Evolutionary conservation across 306 rosid species (phyloP).

Genomic region (Citrullus mucosospermus): DNA sequence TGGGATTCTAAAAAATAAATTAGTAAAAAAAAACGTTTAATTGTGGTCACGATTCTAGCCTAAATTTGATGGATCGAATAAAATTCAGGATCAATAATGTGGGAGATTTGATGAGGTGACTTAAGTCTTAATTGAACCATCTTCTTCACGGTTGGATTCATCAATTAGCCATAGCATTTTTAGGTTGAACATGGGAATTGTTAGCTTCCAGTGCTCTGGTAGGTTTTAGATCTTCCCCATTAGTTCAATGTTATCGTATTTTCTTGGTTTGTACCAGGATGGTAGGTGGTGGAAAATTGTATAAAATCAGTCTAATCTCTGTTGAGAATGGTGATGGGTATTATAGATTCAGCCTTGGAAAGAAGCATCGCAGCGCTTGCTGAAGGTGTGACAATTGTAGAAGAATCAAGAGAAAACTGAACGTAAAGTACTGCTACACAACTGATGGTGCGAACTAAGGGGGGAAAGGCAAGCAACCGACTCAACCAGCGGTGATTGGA

Average conservation of each 20-base stretch:
- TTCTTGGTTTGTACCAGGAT: not conserved
- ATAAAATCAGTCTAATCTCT: not conserved
- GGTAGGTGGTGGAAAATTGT: not conserved
- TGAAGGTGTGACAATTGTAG: not conserved
- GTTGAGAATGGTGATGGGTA: not conserved
- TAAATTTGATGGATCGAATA: constrained; percentile 10
- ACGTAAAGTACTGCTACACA: not conserved
- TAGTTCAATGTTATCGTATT: not conserved
- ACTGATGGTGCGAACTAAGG: not conserved
- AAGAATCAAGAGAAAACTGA: not conserved
- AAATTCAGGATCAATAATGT: not conserved
- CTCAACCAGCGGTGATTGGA: not conserved
- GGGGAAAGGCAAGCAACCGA: not conserved
- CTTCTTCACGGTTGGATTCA: not conserved
- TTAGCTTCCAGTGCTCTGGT: not conserved
- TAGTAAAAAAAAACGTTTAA: not conserved
- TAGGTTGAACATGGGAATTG: not conserved
- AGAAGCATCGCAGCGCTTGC: not conserved
- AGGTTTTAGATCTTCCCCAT: not conserved
- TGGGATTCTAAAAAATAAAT: not conserved
- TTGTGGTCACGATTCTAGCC: not conserved
- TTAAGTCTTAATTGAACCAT: not conserved
- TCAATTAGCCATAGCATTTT: not conserved
- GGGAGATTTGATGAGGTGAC: not conserved
- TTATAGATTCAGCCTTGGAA: not conserved